phyloP scores from a whole-genome alignment of 495 filamentous ascomycete genomes.

The Physcia stellaris region DNA sequence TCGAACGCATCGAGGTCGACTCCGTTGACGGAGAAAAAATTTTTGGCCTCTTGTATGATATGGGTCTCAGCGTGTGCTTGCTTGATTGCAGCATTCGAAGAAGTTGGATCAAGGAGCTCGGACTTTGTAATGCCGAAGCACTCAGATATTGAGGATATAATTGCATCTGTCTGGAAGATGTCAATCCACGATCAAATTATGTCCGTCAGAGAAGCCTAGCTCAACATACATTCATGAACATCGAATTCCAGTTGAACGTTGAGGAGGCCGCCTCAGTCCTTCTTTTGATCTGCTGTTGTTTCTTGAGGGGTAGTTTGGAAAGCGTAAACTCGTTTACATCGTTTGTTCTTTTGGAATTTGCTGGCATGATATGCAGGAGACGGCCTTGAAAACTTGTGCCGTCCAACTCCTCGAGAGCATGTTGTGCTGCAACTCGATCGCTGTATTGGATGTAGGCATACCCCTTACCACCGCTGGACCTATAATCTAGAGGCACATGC shows the following conservation, averaged over 20 bases:
- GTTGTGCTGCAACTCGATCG: constrained; percentile 54
- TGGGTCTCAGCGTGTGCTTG: constrained; percentile 95
- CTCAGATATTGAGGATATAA: constrained; percentile 79
- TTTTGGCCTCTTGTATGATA: constrained; percentile 89
- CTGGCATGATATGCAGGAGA: constrained; percentile 77
- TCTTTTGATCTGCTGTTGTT: constrained; percentile 77
- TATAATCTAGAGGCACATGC: constrained; percentile 60
- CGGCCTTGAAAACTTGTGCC: constrained; percentile 80
- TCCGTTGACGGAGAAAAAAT: constrained; percentile 73
- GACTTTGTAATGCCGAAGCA: constrained; percentile 79
- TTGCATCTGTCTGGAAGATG: constrained; percentile 79
- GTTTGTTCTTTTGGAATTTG: constrained; percentile 61
- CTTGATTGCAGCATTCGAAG: constrained; percentile 82
- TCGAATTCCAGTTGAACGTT: constrained; percentile 89
- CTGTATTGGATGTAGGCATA: constrained; percentile 76
- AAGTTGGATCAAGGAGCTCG: constrained; percentile 85
- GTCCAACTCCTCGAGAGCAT: constrained; percentile 63
- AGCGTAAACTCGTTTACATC: constrained; percentile 77
- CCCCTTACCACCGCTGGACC: constrained; percentile 57
- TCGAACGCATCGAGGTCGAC: constrained; percentile 89
- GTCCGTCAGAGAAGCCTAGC: too few species aligned
- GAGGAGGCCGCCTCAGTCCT: constrained; percentile 62
- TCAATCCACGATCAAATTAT: too few species aligned
- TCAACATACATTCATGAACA: constrained; percentile 80
- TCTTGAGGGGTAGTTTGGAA: constrained; percentile 82